Evolutionary conservation across 2,329 filamentous ascomycete genomes (phyloP).

Genomic region (Gaeumannomyces tritici): DNA sequence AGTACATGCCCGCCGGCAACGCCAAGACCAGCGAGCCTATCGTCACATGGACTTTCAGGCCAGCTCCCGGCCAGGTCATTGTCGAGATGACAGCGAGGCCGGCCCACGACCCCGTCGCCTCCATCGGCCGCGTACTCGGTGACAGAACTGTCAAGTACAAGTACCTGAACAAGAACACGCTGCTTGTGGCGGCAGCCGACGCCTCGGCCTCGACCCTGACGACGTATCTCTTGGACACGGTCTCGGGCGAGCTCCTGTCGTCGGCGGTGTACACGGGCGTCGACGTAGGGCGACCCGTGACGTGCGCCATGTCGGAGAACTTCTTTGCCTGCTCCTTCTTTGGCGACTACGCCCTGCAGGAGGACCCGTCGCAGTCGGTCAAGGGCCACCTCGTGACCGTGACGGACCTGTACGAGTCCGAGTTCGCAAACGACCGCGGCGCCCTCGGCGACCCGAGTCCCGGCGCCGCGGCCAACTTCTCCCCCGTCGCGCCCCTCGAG

Average conservation of each 20-base stretch:
- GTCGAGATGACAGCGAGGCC: constrained; percentile 58
- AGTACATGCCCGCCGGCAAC: constrained; percentile 26
- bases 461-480: constrained; percentile 52
- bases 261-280: constrained; percentile 62
- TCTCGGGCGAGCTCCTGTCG: constrained; percentile 73
- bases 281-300: constrained; percentile 63
- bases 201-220: constrained; percentile 50
- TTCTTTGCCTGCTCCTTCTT: constrained; percentile 87
- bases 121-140: constrained; percentile 87
- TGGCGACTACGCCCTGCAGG: constrained; percentile 47
- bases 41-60: constrained; percentile 61
- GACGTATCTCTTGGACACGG: constrained; percentile 74
- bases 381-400: constrained; percentile 82
- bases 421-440: constrained; percentile 74
- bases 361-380: constrained; percentile 45
- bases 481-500: constrained; percentile 60
- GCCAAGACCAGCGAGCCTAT: not conserved
- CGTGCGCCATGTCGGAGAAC: constrained; percentile 80
- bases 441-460: constrained; percentile 51
- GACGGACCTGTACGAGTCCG: constrained; percentile 84
- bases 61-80: constrained; percentile 57
- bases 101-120: constrained; percentile 77
- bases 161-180: constrained; percentile 81
- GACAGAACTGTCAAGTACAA: constrained; percentile 95
- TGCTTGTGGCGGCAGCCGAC: constrained; percentile 63